Evolutionary conservation across 805 yeast genomes (phyloP).

Genomic region (Nakazawaea wyomingensis): DNA sequence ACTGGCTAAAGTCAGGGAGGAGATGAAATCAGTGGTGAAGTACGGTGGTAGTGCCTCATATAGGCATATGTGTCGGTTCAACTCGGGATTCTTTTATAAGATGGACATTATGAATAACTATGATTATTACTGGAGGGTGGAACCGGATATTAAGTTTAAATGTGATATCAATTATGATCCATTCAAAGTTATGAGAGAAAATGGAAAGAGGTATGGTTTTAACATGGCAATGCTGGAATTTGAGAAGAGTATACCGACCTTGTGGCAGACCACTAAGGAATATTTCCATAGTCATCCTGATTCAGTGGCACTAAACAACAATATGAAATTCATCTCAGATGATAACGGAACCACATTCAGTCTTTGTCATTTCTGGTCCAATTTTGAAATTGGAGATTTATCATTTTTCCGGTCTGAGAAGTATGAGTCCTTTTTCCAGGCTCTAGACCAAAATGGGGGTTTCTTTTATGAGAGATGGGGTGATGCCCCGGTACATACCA

Average conservation of each 20-base stretch:
- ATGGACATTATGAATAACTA: conserved; percentile 38
- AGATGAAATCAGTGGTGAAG: conserved; percentile 30
- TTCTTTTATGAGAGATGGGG: conserved; percentile 79
- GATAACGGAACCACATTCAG: conserved; percentile 42
- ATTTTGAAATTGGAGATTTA: conserved; percentile 60
- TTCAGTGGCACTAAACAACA: conserved; percentile 31
- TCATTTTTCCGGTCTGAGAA: conserved; percentile 53
- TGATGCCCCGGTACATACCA: conserved; percentile 69
- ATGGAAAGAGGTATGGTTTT: conserved; percentile 44
- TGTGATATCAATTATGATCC: conserved; percentile 50
- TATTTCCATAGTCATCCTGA: conserved; percentile 36
- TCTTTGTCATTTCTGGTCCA: conserved; percentile 59
- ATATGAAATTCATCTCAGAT: conserved; percentile 35
- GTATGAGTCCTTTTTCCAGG: conserved; percentile 48
- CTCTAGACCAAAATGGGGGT: conserved; percentile 56
- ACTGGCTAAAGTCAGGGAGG: conserved; percentile 25
- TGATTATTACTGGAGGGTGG: conserved; percentile 57
- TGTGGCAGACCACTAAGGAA: conserved; percentile 41
- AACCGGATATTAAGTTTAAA: conserved; percentile 42
- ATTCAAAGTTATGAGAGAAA: conserved; percentile 42
- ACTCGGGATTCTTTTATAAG: conserved; percentile 48
- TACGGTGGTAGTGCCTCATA: conserved; percentile 61
- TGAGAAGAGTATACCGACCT: conserved; percentile 39
- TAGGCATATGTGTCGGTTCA: conserved; percentile 61
- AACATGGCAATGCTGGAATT: conserved; percentile 46